phyloP scores from a whole-genome alignment of 305 asterid species.

The Fraxinus ornus region DNA sequence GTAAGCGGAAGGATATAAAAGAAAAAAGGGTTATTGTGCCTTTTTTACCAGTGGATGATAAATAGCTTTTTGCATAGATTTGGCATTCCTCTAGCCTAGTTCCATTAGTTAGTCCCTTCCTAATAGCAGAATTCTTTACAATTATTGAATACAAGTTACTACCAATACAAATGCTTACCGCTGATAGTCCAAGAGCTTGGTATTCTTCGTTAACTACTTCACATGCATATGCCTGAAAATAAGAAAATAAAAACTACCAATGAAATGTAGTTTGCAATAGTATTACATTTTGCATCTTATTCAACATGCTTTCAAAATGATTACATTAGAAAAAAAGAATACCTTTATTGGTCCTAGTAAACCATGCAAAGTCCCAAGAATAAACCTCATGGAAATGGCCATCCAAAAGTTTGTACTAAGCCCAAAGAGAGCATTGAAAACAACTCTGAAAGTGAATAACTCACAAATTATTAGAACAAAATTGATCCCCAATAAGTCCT shows the following conservation, averaged over 20 bases:
- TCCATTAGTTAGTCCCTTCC: neutral
- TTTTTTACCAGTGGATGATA: neutral
- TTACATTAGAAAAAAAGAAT: neutral
- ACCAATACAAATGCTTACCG: conserved; percentile 49
- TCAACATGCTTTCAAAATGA: neutral
- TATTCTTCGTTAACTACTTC: conserved; percentile 73
- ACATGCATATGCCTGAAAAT: conserved; percentile 67
- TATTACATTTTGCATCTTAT: too few relatives aligned
- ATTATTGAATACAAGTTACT: neutral
- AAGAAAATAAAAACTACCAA: neutral
- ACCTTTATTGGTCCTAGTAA: conserved; percentile 89
- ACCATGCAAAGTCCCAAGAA: conserved; percentile 79
- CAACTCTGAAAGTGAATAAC: conserved; percentile 49
- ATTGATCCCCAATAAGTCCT: neutral
- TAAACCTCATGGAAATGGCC: conserved; percentile 76
- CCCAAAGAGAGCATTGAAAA: conserved; percentile 83
- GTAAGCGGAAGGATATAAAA: neutral
- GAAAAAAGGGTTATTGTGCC: neutral
- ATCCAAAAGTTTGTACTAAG: conserved; percentile 80
- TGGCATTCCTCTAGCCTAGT: neutral
- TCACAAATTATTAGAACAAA: neutral
- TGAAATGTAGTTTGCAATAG: neutral
- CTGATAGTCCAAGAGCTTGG: conserved; percentile 67
- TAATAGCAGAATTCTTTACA: neutral
- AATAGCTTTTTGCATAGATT: neutral